Base-by-base conservation (phyloP, 345 rosid species). In the Bruguiera parviflora region DNA sequence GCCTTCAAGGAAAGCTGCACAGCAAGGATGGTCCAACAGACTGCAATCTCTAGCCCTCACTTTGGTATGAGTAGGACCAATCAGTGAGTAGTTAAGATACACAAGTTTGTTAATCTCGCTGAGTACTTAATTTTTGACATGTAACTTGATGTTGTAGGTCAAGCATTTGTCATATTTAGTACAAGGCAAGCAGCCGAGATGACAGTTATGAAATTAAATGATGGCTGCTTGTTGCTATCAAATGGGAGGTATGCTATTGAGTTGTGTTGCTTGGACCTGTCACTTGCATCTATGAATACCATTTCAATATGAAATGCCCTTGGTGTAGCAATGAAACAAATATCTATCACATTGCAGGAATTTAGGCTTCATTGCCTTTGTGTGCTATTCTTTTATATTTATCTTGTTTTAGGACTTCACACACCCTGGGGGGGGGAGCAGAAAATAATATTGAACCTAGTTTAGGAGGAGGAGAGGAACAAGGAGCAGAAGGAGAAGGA, bases 151-250 rank as follows among this genome's bases (percentile, higher is more conserved):
- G 59, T 62, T 72, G 66, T 56, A 96, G 99, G 96, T 75, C 84
- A 82, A 81, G 98, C 97, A 68, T 79, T 86, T 76, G 85, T 81
- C 68, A 84, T 89, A 77, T 87, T 95, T 64, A 83, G 77, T 71
- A 79, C 84, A 52, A 87, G 71, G 83, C 89, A 88, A 75, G 83
- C 74, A 13, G 90, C 99, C 49, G 80, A 81, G 82, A 80, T 28
- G 61, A 86, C 76, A 32, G 60, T 87, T 62, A n/a, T 18, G 46
- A 81, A 82, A 75, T 77, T 92, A 73, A 77, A 83, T 20, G 73
- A 83, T 58, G 82, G 81, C 63, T 95, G 97, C 79, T 80, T 95
- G 64, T 37, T 89, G 80, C 87, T 90, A 68, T 78, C 94, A 63
- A 85, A 84, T 81, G 87, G 89, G 76, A 92, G 96, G 98, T 95